Percentiles rank a stretch among this genome's conserved stretches.
phyloP scores from a whole-genome alignment of 441 rosid species.

The Geranium incanum region DNA sequence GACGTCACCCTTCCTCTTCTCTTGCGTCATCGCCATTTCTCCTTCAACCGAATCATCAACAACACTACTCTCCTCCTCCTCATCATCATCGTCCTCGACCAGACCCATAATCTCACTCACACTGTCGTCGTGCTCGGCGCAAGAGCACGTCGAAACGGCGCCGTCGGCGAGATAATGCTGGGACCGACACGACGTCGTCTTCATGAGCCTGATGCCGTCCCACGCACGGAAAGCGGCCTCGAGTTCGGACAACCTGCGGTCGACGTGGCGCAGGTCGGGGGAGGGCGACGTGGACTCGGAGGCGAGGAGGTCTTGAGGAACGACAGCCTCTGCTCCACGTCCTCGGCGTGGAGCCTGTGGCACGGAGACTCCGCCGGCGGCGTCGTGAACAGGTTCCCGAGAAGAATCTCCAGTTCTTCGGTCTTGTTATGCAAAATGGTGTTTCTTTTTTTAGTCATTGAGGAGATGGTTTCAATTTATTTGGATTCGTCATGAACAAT shows the following conservation, averaged over 20 bases:
- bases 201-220: constrained; percentile 17
- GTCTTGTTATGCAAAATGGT: constrained; percentile 42
- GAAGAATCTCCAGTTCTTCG: constrained; percentile 35
- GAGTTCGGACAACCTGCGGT: constrained; percentile 25
- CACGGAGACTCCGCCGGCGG: constrained; percentile 9
- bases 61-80: neutral
- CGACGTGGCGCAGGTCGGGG: constrained; percentile 24
- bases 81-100: neutral
- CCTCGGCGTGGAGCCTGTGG: constrained; percentile 22
- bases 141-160: constrained; percentile 30
- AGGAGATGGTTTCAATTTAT: no score
- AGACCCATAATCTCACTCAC: constrained; percentile 6
- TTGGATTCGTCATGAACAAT: no score
- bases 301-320: constrained; percentile 39
- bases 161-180: constrained; percentile 2
- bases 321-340: constrained; percentile 33
- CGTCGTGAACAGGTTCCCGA: constrained; percentile 26
- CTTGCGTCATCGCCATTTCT: constrained; percentile 11
- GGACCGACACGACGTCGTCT: neutral
- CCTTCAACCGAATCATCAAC: neutral
- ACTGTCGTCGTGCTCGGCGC: constrained; percentile 25
- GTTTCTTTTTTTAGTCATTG: no score
- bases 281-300: constrained; percentile 44
- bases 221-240: constrained; percentile 26
- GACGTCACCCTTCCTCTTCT: neutral